Conservation (phyloP, 2,329 filamentous ascomycete genomes). For the Pestalotiopsis sp. region DNA sequence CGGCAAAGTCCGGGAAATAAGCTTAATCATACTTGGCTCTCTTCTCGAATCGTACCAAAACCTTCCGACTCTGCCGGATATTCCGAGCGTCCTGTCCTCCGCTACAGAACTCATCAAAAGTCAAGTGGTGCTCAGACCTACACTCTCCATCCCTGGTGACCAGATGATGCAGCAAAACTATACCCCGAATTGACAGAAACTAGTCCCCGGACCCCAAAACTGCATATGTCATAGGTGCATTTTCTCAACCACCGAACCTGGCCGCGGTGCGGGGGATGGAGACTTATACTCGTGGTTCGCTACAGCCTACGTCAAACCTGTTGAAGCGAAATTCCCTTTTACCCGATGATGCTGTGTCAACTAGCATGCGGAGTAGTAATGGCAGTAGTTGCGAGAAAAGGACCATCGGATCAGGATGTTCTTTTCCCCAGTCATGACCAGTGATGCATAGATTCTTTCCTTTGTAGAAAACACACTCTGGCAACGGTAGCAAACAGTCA, state of each 20-base stretch:
- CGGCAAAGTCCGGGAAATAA: no score
- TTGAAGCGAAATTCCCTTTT: neutral
- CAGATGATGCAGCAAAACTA: neutral
- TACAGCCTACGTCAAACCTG: no score
- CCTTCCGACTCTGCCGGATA: no score
- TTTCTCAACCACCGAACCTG: neutral
- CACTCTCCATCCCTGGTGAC: neutral
- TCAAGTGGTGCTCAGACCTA: neutral
- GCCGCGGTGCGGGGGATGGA: neutral
- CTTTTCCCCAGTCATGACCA: no score
- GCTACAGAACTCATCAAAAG: no score
- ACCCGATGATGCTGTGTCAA: neutral
- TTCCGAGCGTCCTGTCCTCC: no score
- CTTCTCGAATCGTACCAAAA: no score
- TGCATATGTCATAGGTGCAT: neutral
- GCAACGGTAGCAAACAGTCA: neutral
- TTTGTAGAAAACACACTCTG: neutral
- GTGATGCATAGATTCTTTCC: no score
- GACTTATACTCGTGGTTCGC: neutral
- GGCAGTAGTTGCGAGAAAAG: no score
- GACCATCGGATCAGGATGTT: no score
- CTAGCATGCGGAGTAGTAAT: no score
- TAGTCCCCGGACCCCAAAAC: neutral
- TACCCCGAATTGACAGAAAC: neutral
- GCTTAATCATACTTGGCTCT: no score